Base-by-base conservation (phyloP, 2,329 filamentous ascomycete genomes). In the Fusarium anthophilum region DNA sequence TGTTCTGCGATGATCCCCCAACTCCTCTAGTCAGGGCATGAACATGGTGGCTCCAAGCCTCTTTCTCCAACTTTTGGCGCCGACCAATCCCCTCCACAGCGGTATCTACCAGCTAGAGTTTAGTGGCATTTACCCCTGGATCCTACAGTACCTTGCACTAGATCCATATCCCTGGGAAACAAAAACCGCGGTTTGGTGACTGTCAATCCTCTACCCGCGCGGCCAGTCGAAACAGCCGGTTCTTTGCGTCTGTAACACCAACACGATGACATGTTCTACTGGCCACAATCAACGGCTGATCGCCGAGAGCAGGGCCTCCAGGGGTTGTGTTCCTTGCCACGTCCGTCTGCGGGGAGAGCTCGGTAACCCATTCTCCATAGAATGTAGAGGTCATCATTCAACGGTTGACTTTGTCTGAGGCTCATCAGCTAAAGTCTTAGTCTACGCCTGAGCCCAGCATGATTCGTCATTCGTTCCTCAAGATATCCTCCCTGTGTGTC, bases 141-240 rank as follows among this genome's bases (percentile, higher is more conserved):
- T 48, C 48, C 39, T 48, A 18, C 35, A 55, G 51, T 39, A 18
- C 51, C 51, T 55, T 28, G 24, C 35, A 30, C 39, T 51, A n/a
- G 15, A 38, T 59, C 47, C 18, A 43, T 38, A n/a, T 30, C 43
- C 48, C 15, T 24, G 37, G 44, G 32, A 56, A 61, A 45, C 41
- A 73, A 65, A 63, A 63, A 50, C 26, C 26, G 30, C 47, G 47
- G 57, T 35, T 48, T 54, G 50, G 30, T 37, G 39, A 39, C 28
- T 38, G 66, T 8, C 30, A 61, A 66, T 56, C 56, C 37, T 44
- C 55, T 77, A 78, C 64, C 76, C 76, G 76, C 76, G 76, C 76
- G 76, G 72, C 63, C 66, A 73, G 63, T 60, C 76, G 76, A 78
- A 77, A 77, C 76, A 72, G 53, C 59, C 56, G 64, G 53, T 32